Conservation (phyloP, 2,329 filamentous ascomycete genomes). For the Fusarium avenaceum region DNA sequence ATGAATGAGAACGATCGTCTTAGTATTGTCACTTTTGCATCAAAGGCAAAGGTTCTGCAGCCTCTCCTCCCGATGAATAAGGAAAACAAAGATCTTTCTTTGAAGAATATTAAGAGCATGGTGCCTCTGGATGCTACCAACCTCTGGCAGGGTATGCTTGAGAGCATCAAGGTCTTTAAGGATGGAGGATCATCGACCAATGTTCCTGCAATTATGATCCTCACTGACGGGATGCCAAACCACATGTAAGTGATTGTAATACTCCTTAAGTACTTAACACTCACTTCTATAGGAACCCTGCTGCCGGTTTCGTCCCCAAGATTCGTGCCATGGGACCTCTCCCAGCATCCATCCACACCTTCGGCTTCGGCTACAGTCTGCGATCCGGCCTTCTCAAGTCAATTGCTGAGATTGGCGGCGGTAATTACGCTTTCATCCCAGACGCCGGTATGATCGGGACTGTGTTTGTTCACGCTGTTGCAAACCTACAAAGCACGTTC, state of each 20-base stretch:
- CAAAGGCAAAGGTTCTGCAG: constrained; percentile 59
- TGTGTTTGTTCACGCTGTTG: constrained; percentile 72
- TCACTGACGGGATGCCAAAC: constrained; percentile 70
- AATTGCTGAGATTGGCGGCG: constrained; percentile 68
- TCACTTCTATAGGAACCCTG: constrained; percentile 57
- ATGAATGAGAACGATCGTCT: constrained; percentile 67
- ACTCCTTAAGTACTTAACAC: rapidly evolving
- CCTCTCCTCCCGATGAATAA: constrained; percentile 62
- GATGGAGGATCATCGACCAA: constrained; percentile 50
- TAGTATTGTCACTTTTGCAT: constrained; percentile 69
- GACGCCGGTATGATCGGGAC: constrained; percentile 74
- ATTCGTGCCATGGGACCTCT: constrained; percentile 59
- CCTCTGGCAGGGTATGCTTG: constrained; percentile 68
- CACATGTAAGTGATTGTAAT: constrained; percentile 56
- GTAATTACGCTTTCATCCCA: constrained; percentile 72
- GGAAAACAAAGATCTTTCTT: constrained; percentile 59
- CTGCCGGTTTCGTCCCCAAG: constrained; percentile 67
- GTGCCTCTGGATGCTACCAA: constrained; percentile 61
- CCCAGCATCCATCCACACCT: constrained; percentile 59
- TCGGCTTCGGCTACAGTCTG: constrained; percentile 55
- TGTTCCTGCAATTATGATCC: constrained; percentile 65
- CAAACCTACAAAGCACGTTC: constrained; percentile 71
- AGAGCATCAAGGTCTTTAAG: constrained; percentile 65
- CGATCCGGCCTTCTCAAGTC: constrained; percentile 68
- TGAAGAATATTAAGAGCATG: constrained; percentile 61